phyloP scores from a whole-genome alignment of 1,284 basidiomycete species.

The Sporisorium scitamineum region DNA sequence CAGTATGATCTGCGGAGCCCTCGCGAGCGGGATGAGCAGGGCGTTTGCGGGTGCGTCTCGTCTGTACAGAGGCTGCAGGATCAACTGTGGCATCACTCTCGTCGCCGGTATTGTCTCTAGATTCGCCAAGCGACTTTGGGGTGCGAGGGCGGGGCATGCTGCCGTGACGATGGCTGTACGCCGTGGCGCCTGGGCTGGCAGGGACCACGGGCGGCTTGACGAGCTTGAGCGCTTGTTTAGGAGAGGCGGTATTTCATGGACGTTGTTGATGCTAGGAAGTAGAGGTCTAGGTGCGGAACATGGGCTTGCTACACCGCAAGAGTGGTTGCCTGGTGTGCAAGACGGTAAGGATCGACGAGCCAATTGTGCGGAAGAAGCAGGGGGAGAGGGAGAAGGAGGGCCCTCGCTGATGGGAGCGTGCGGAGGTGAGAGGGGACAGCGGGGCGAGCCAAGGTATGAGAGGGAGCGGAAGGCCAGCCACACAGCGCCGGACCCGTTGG shows the following conservation, averaged over 20 bases:
- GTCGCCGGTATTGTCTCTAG: conserved; percentile 25
- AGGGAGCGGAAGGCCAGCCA: no score
- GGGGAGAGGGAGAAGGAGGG: neutral
- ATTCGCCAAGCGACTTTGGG: conserved; percentile 9
- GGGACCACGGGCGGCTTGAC: neutral
- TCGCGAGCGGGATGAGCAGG: conserved; percentile 24
- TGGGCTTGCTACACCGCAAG: neutral
- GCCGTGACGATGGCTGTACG: neutral
- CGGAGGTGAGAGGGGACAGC: neutral
- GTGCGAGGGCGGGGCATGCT: conserved; percentile 27
- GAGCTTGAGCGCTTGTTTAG: neutral
- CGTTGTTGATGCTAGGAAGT: neutral
- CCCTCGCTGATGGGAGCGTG: neutral
- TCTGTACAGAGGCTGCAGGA: conserved; percentile 9
- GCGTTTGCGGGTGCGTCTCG: conserved; percentile 34
- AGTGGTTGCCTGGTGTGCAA: neutral
- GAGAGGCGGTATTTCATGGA: conserved; percentile 1
- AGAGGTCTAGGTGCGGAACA: neutral
- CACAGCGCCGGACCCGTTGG: no score
- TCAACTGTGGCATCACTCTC: conserved; percentile 30
- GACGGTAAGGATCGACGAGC: neutral
- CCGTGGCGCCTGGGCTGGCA: conserved; percentile 5
- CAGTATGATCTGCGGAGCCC: conserved; percentile 16
- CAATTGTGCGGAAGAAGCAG: neutral
- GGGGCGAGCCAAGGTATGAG: neutral